Conservation (phyloP, 139 green algal genomes). For the Eudorina sp. region DNA sequence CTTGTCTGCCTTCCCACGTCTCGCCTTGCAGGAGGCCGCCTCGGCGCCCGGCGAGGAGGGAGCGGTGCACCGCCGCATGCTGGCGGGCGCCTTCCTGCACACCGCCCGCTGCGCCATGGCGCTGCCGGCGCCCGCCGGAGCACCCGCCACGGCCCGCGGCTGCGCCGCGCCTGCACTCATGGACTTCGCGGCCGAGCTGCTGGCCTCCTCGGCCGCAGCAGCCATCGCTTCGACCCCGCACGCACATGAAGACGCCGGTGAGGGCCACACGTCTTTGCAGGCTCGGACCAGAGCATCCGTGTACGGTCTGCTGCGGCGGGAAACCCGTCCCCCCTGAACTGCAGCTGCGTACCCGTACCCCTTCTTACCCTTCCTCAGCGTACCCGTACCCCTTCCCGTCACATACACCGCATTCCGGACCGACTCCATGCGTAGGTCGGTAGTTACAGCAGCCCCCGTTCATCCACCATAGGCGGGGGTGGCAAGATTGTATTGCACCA, state of each 20-base stretch:
- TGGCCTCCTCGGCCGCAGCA: neutral
- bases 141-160: slow-evolving; percentile 15
- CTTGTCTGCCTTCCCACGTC: no score
- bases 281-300: neutral
- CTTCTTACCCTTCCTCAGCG: no score
- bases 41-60: neutral
- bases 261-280: neutral
- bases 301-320: neutral
- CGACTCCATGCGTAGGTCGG: neutral
- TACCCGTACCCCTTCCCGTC: no score
- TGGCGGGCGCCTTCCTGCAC: neutral
- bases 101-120: slow-evolving; percentile 25
- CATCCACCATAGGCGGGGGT: no score
- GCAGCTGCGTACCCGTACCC: no score
- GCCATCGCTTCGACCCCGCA: neutral
- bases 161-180: slow-evolving; percentile 7
- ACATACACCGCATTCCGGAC: no score
- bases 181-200: neutral
- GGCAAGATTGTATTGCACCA: no score
- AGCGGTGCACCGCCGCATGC: slow-evolving; percentile 11
- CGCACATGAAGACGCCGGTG: neutral
- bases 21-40: neutral
- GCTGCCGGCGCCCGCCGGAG: neutral
- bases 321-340: no score
- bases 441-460: neutral